These are phyloP conservation scores for Crucibulum laeve DNA, from an alignment of 768 basidiomycete genomes.

Conservation along the genomic window DNA sequence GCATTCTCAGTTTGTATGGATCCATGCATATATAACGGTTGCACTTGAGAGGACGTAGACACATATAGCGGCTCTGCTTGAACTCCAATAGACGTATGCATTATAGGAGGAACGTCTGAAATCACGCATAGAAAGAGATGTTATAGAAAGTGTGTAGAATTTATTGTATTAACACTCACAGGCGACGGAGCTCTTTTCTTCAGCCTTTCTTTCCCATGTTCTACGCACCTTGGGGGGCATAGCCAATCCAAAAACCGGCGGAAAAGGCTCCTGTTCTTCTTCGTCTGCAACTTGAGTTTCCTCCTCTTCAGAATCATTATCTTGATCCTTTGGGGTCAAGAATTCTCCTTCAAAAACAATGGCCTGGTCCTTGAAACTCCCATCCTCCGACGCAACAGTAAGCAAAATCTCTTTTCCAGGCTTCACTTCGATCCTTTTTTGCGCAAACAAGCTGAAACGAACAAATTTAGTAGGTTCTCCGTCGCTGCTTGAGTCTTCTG, in stretches of 20 bases:
- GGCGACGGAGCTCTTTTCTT: conserved; percentile 33
- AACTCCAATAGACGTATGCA: conserved; percentile 37
- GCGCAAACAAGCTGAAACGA: conserved; percentile 62
- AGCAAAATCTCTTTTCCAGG: conserved; percentile 70
- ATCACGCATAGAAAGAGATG: background rate
- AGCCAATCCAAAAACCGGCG: conserved; percentile 21
- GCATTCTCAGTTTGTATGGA: conserved; percentile 20
- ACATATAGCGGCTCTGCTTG: conserved; percentile 34
- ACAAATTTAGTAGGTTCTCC: conserved; percentile 33
- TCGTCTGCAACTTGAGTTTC: conserved; percentile 34
- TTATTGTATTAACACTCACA: conserved; percentile 27
- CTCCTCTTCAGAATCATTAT: conserved; percentile 27
- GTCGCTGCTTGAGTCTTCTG: conserved; percentile 41
- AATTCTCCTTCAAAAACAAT: conserved; percentile 57
- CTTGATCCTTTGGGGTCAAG: conserved; percentile 26
- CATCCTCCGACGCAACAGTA: conserved; percentile 49
- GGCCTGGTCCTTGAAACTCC: conserved; percentile 49
- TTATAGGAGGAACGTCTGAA: conserved; percentile 8
- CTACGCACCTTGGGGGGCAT: conserved; percentile 66
- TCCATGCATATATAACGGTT: background rate
- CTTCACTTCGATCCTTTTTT: conserved; percentile 66
- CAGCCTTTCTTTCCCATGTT: conserved; percentile 48
- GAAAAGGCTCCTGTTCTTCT: conserved; percentile 26
- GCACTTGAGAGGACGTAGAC: conserved; percentile 24
- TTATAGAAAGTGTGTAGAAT: background rate